Evolutionary conservation across 2,329 filamentous ascomycete genomes (phyloP).

Genomic region (Fusarium verrucosum): DNA sequence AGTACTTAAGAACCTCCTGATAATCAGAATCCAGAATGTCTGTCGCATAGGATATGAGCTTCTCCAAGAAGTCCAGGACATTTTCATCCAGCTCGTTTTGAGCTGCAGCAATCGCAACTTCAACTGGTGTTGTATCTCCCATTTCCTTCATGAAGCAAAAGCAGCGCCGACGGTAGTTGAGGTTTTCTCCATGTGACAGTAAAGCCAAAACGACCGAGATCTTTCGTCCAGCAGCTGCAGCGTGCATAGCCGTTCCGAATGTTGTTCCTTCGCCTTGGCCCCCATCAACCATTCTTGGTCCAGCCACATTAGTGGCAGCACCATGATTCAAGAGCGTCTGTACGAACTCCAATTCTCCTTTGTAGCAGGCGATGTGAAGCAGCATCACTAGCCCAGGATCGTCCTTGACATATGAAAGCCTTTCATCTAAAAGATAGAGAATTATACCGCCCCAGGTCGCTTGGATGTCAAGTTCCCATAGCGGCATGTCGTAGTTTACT

Average conservation of each 20-base stretch:
- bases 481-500: neutral
- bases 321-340: neutral
- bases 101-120: neutral
- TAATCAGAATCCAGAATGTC: neutral
- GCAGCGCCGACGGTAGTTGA: neutral
- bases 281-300: neutral
- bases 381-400: conserved; percentile 12
- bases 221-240: neutral
- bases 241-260: conserved; percentile 15
- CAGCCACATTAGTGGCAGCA: rapidly evolving
- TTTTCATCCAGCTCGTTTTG: neutral
- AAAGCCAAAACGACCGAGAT: neutral
- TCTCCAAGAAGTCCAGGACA: neutral
- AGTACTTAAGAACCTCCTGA: neutral
- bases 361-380: conserved; percentile 9
- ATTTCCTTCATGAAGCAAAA: neutral
- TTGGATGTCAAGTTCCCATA: conserved; percentile 1
- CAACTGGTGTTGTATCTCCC: neutral
- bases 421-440: neutral
- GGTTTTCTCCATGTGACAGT: neutral
- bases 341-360: neutral
- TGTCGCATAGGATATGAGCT: neutral
- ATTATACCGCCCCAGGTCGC: conserved; percentile 13
- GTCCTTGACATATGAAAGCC: neutral
- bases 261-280: neutral